These are phyloP conservation scores for Alternaria ethzedia DNA, from an alignment of 2,329 filamentous ascomycete species.

Conservation along the genomic window DNA sequence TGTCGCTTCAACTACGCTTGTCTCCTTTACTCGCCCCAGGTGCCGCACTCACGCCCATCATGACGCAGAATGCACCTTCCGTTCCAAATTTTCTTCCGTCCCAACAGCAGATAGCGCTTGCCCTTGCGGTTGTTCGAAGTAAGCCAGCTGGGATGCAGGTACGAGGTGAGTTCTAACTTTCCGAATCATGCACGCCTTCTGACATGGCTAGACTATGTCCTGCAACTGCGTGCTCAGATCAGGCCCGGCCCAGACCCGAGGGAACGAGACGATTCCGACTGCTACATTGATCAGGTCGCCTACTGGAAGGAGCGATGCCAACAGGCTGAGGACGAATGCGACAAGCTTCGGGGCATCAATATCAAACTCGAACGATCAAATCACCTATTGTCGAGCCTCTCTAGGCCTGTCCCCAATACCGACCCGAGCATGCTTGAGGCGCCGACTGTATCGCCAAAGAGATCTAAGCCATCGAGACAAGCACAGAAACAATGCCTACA, in stretches of 20 bases:
- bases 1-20: too few species aligned
- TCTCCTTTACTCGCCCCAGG: not conserved
- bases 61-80: conserved; percentile 6
- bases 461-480: conserved; percentile 24
- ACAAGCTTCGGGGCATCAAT: conserved; percentile 28
- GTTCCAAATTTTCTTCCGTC: conserved; percentile 20
- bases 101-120: conserved; percentile 39
- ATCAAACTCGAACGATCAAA: conserved; percentile 38
- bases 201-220: conserved; percentile 36
- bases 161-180: conserved; percentile 27
- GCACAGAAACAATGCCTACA: conserved; percentile 10
- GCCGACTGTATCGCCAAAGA: conserved; percentile 9
- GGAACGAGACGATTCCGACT: conserved; percentile 29
- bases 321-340: conserved; percentile 29
- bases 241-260: conserved; percentile 26
- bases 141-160: conserved; percentile 46
- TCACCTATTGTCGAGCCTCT: conserved; percentile 21
- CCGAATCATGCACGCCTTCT: not conserved
- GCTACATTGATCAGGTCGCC: conserved; percentile 49
- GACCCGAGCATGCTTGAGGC: conserved; percentile 30
- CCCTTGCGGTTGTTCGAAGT: conserved; percentile 45
- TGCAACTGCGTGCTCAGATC: conserved; percentile 46
- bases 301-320: conserved; percentile 47
- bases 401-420: not conserved
- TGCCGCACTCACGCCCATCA: not conserved